Evolutionary conservation across 2,329 filamentous ascomycete species (phyloP).

Genomic region (Phialocephala sp.): DNA sequence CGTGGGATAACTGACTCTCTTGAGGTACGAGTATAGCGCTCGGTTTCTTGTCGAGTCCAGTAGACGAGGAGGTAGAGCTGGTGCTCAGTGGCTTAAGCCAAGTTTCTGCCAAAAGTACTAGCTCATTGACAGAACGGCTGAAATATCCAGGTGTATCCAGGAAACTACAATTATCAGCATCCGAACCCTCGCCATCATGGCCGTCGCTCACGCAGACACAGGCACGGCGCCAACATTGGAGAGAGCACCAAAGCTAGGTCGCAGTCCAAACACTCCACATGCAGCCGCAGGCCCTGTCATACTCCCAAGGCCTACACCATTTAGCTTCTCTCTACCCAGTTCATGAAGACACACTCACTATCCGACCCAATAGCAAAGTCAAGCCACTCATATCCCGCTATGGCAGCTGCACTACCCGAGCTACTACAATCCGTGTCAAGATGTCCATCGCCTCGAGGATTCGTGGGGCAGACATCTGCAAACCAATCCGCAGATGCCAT

Average conservation of each 20-base stretch:
- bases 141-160: conserved; percentile 34
- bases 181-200: neutral
- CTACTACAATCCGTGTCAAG: conserved; percentile 54
- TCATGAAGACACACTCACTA: conserved; percentile 33
- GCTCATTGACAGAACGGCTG: conserved; percentile 24
- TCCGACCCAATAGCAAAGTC: conserved; percentile 56
- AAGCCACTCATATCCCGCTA: conserved; percentile 52
- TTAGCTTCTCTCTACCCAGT: neutral
- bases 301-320: conserved; percentile 41
- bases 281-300: conserved; percentile 31
- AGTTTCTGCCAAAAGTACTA: conserved; percentile 5
- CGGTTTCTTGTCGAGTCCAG: neutral
- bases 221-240: conserved; percentile 24
- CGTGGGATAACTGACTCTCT: neutral
- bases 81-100: conserved; percentile 16
- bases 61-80: neutral
- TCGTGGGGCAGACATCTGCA: conserved; percentile 46
- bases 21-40: neutral
- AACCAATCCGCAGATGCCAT: conserved; percentile 49
- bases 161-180: conserved; percentile 15
- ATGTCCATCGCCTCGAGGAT: conserved; percentile 53
- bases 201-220: conserved; percentile 23
- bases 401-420: conserved; percentile 49
- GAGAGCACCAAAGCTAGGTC: conserved; percentile 26
- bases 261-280: conserved; percentile 29